These are phyloP conservation scores for Leavenworthia alabamica DNA, from an alignment of 345 rosid species.

Conservation along the genomic window DNA sequence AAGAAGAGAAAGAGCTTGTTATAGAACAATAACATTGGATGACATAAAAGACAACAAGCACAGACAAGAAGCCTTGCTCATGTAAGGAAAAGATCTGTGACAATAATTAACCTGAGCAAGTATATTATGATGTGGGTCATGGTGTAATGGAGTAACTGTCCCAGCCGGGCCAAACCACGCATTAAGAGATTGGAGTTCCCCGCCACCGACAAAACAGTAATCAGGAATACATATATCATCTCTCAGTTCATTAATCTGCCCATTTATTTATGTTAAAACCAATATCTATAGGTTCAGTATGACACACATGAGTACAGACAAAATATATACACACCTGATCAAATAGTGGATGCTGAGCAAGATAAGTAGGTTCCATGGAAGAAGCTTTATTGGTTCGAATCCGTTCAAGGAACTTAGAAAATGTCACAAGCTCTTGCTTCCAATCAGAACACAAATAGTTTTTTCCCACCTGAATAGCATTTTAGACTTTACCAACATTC, in stretches of 20 bases:
- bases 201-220: conserved; percentile 93
- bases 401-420: conserved; percentile 85
- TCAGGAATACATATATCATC: conserved; percentile 85
- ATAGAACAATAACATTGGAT: neutral
- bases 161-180: conserved; percentile 99
- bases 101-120: conserved; percentile 73
- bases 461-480: conserved; percentile 81
- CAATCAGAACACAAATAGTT: conserved; percentile 85
- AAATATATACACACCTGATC: conserved; percentile 53
- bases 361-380: conserved; percentile 58
- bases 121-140: conserved; percentile 96
- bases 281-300: conserved; percentile 15
- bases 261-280: conserved; percentile 12
- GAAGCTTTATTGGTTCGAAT: conserved; percentile 44
- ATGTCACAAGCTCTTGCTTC: conserved; percentile 96
- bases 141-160: conserved; percentile 93
- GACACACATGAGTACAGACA: neutral
- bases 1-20: conserved; percentile 21
- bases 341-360: conserved; percentile 93
- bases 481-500: conserved; percentile 53
- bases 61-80: conserved; percentile 7
- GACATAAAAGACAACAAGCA: neutral
- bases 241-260: conserved; percentile 76
- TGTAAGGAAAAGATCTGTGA: neutral
- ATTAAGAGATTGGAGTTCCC: conserved; percentile 75